phyloP scores from a whole-genome alignment of 352 stramenopile species.

The Lagenidium sp. region DNA sequence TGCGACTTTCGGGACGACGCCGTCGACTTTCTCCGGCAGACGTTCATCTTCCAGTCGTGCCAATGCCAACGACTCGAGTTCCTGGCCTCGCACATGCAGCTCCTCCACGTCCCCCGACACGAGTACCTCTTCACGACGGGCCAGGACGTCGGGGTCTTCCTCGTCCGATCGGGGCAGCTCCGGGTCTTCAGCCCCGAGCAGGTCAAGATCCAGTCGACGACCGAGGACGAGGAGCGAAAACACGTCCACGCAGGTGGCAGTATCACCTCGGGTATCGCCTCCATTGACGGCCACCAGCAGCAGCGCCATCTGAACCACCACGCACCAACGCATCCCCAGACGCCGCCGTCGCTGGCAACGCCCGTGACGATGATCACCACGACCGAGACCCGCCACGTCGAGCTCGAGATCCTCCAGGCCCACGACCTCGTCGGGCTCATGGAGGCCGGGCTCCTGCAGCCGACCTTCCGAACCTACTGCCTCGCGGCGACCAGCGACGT shows the following conservation, averaged over 20 bases:
- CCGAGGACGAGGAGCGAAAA: neutral
- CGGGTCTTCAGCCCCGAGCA: constrained; percentile 27
- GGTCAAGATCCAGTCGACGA: constrained; percentile 6
- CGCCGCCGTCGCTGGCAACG: no score
- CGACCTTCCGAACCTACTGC: constrained; percentile 36
- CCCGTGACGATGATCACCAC: neutral
- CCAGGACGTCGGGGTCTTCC: constrained; percentile 30
- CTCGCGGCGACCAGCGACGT: constrained; percentile 22
- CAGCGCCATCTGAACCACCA: no score
- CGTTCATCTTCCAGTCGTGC: constrained; percentile 34
- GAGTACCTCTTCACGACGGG: constrained; percentile 53
- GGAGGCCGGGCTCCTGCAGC: constrained; percentile 24
- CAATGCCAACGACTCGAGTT: constrained; percentile 24
- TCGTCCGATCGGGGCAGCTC: constrained; percentile 35
- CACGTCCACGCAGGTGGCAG: neutral
- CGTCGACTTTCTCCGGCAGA: constrained; percentile 24
- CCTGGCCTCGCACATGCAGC: constrained; percentile 29
- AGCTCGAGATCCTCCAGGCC: constrained; percentile 44
- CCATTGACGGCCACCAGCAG: neutral
- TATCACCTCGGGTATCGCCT: neutral
- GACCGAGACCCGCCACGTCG: constrained; percentile 25
- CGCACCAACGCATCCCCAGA: no score
- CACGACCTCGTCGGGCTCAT: constrained; percentile 34
- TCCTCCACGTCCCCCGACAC: constrained; percentile 18
- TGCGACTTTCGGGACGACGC: constrained; percentile 11